These are phyloP conservation scores for Suillus weaverae DNA, from an alignment of 768 basidiomycete species.

Conservation along the genomic window DNA sequence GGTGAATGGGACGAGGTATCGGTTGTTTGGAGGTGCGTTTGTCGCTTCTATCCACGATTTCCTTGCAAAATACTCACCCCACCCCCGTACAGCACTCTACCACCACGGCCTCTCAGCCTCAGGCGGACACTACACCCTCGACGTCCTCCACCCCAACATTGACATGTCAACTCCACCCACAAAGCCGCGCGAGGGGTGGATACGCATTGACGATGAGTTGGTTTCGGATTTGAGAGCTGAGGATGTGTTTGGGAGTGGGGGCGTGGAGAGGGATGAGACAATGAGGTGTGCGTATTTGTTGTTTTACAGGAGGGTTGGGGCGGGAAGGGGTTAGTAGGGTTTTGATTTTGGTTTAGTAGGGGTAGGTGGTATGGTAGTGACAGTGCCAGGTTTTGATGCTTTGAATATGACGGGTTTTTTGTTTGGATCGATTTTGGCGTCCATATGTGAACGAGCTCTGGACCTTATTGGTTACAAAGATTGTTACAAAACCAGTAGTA, in stretches of 20 bases:
- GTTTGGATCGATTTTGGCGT: too few relatives aligned
- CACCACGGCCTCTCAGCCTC: slow-evolving; percentile 91
- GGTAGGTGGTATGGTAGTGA: not conserved
- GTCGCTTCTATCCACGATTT: not conserved
- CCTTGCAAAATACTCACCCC: not conserved
- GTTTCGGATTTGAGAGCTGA: slow-evolving; percentile 69
- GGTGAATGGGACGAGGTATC: slow-evolving; percentile 59
- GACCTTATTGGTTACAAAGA: too few relatives aligned
- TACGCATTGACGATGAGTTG: slow-evolving; percentile 91
- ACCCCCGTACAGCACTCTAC: slow-evolving; percentile 58
- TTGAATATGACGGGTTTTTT: not conserved
- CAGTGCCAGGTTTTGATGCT: not conserved
- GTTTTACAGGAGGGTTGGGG: slow-evolving; percentile 71
- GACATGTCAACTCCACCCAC: slow-evolving; percentile 37
- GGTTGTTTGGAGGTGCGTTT: slow-evolving; percentile 76
- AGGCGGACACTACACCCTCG: slow-evolving; percentile 94
- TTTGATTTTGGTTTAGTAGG: not conserved
- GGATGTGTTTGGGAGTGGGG: slow-evolving; percentile 65
- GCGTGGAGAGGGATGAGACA: slow-evolving; percentile 47
- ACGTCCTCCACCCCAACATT: slow-evolving; percentile 76
- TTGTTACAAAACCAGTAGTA: too few relatives aligned
- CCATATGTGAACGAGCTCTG: too few relatives aligned
- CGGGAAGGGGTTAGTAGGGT: slow-evolving; percentile 19
- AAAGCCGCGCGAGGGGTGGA: slow-evolving; percentile 68
- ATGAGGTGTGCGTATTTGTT: slow-evolving; percentile 78